Evolutionary conservation across 352 stramenopile genomes (phyloP).

Genomic region (Phytophthora sansomeana): DNA sequence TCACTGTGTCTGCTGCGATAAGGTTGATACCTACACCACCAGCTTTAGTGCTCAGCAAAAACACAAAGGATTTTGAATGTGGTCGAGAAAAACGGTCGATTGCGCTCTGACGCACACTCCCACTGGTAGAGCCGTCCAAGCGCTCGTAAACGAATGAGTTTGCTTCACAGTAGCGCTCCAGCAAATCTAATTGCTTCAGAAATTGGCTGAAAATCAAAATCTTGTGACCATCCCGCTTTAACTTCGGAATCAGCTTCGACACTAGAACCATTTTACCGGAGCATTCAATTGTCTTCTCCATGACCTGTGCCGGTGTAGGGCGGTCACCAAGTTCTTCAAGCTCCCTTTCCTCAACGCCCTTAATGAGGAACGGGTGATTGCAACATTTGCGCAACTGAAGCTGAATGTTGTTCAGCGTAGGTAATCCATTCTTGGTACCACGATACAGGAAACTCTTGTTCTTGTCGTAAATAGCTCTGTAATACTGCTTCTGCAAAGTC

Average conservation of each 20-base stretch:
- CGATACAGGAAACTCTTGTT: constrained; percentile 98
- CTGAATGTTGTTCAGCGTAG: constrained; percentile 98
- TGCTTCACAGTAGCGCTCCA: constrained; percentile 94
- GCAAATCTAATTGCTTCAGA: constrained; percentile 92
- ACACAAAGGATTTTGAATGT: constrained; percentile 97
- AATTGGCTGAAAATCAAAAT: constrained; percentile 98
- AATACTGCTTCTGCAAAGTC: constrained; percentile 99
- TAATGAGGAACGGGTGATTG: constrained; percentile 99
- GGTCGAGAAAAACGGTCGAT: constrained; percentile 98
- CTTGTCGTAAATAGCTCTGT: constrained; percentile 99
- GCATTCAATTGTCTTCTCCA: constrained; percentile 88
- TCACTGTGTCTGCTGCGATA: constrained; percentile 98
- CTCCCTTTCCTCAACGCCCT: constrained; percentile 91
- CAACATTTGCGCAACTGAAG: constrained; percentile 99
- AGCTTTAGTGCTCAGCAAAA: constrained; percentile 98
- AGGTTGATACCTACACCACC: constrained; percentile 99
- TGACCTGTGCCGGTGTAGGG: constrained; percentile 59
- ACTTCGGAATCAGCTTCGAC: constrained; percentile 89
- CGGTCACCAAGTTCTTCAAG: constrained; percentile 73
- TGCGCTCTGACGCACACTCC: constrained; percentile 90
- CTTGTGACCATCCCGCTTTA: constrained; percentile 94
- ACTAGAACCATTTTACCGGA: constrained; percentile 93
- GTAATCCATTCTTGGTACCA: constrained; percentile 85
- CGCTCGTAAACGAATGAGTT: constrained; percentile 91
- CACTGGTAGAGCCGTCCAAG: constrained; percentile 92